Percentiles rank a stretch among this genome's conserved stretches.
phyloP scores from a whole-genome alignment of 129 eudicot genomes.

The Deinandra increscens region DNA sequence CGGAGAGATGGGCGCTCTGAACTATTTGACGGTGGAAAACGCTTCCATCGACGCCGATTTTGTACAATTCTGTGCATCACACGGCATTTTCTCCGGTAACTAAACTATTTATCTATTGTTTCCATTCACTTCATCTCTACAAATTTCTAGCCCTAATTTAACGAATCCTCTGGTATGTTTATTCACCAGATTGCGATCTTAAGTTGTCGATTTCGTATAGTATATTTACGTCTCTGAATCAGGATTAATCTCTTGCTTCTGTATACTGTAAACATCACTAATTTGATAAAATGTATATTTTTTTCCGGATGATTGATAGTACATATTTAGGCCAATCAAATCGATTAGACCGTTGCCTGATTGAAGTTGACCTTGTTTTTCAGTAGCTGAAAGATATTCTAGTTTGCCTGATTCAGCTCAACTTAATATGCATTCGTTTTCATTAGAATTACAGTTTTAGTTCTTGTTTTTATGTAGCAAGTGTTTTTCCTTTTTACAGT shows the following conservation, averaged over 20 bases:
- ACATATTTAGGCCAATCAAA: background rate
- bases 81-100: constrained; percentile 62
- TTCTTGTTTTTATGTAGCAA: background rate
- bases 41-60: constrained; percentile 57
- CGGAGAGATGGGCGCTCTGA: constrained; percentile 49
- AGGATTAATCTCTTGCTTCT: no score
- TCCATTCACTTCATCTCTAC: background rate
- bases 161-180: background rate
- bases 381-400: background rate
- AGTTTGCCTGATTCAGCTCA: background rate
- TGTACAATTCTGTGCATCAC: constrained; percentile 64
- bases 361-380: background rate
- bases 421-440: background rate
- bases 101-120: background rate
- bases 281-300: no score
- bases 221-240: no score
- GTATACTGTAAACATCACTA: no score
- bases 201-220: background rate
- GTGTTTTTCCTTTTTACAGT: constrained; percentile 39
- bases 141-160: constrained; percentile 21
- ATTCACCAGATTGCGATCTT: background rate
- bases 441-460: background rate
- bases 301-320: no score
- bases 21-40: constrained; percentile 42
- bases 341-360: background rate